phyloP scores from a whole-genome alignment of 805 yeast genomes.

The Scheffersomyces ergatensis region DNA sequence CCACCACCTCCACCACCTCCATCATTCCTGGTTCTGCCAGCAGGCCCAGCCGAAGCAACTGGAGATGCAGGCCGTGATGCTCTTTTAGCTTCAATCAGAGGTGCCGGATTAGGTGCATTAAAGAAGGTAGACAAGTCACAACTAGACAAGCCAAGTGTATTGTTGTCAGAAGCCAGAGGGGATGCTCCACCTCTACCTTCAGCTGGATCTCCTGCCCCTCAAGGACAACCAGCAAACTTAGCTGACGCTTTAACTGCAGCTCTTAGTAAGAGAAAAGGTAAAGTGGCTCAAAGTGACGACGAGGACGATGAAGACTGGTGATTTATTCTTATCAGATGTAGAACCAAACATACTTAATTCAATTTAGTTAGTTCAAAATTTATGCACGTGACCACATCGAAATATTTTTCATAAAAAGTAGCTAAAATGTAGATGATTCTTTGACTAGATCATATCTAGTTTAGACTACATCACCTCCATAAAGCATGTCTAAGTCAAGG shows the following conservation, averaged over 20 bases:
- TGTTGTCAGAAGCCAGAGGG: conserved; percentile 71
- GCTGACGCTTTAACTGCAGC: conserved; percentile 92
- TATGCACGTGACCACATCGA: too few species aligned
- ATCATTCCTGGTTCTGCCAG: conserved; percentile 33
- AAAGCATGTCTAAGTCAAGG: conserved; percentile 13
- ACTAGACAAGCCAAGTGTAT: conserved; percentile 72
- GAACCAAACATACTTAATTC: too few species aligned
- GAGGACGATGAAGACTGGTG: conserved; percentile 71
- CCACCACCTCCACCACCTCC: conserved; percentile 41
- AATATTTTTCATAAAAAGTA: too few species aligned
- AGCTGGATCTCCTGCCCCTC: conserved; percentile 41
- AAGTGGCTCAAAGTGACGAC: conserved; percentile 78
- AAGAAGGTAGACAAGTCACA: conserved; percentile 80
- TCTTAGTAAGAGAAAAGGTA: conserved; percentile 73
- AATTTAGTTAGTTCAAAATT: too few species aligned
- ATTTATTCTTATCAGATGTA: conserved; percentile 2
- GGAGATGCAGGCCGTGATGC: conserved; percentile 71
- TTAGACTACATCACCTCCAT: too few species aligned
- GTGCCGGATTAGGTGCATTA: conserved; percentile 69
- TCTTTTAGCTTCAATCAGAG: conserved; percentile 79
- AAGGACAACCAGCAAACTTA: conserved; percentile 60
- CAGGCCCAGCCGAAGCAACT: conserved; percentile 13
- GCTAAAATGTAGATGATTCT: too few species aligned
- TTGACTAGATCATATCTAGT: too few species aligned
- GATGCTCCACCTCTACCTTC: conserved; percentile 39